Evolutionary conservation across 495 filamentous ascomycete genomes (phyloP).

Genomic region (Filosporella fistucella): DNA sequence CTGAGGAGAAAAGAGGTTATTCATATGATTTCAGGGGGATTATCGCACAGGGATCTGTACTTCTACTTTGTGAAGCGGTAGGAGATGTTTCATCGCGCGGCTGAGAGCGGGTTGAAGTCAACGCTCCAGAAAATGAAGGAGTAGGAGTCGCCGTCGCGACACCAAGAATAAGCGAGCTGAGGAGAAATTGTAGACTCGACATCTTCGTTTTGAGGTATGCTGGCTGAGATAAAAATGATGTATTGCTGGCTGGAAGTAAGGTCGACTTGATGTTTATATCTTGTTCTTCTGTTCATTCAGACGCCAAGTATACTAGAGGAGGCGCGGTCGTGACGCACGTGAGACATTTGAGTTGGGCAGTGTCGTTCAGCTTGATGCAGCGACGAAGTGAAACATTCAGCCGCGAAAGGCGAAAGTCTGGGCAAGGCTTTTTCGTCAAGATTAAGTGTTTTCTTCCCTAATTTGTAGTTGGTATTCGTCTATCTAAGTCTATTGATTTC

Average conservation of each 20-base stretch:
- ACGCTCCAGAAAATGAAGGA: not conserved
- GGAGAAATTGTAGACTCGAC: not conserved
- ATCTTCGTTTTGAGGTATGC: not conserved
- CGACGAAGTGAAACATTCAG: too few relatives aligned
- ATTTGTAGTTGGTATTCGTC: too few relatives aligned
- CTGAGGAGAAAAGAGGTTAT: not conserved
- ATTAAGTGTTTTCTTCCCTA: too few relatives aligned
- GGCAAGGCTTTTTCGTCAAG: too few relatives aligned
- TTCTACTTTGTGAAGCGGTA: not conserved
- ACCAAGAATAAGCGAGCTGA: not conserved
- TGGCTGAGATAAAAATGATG: not conserved
- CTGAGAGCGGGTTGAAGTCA: not conserved
- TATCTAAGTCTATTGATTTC: too few relatives aligned
- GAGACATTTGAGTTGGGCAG: not conserved
- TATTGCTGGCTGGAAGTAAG: not conserved
- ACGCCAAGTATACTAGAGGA: not conserved
- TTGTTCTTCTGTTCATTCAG: not conserved
- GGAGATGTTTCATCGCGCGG: not conserved
- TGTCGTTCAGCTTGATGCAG: not conserved
- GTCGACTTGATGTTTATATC: not conserved
- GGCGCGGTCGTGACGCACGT: not conserved
- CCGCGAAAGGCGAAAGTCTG: too few relatives aligned
- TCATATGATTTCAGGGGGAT: not conserved
- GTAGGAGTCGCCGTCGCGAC: conserved; percentile 1
- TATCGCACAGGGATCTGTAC: not conserved